Base-by-base conservation (phyloP, 495 filamentous ascomycete species). In the Lasiosphaeris hirsuta region DNA sequence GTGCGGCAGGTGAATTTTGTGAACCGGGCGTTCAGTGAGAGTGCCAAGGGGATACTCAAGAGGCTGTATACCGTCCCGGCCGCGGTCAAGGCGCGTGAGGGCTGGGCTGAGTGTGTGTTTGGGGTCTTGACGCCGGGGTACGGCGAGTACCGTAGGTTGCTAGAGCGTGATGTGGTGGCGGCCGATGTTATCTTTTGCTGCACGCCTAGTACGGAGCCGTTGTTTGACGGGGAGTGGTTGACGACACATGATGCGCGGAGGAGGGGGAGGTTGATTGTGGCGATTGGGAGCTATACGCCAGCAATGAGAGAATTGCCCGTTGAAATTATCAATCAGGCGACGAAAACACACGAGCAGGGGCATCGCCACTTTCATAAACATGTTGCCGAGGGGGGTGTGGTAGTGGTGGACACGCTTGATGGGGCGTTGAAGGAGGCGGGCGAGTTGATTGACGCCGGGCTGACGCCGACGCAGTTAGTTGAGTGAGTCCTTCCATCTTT, bases 231-330 rank as follows among this genome's bases (percentile, higher is more conserved):
- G 7, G 55, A 41, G 18, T 73, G 77, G 47, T 72, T 96, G 23
- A 93, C 87, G 8, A 82, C 71, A 35, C 74, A 80, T 10, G 88
- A 90, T 57, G 90, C 84, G 2, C 73, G 89, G 13, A 81, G 78
- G 52, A 92, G 92, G 63, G 88, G 89, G 2, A 72, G 92, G n/a
- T 74, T 92, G 54, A 82, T 96, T 51, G 78, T 86, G 7, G 89
- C 87, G 0, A 87, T 97, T 49, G 94, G 94, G 37, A 88, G 84
- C 51, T 97, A 96, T 62, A 89, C 86, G 58, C 77, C 84, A 13
- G 76, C 90, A 52, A 97, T 97, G 94, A 74, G 85, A 33, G 94
- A 98, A 71, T 59, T 98, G 30, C 87, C 92, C 13, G 81, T 81
- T 4, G 89, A 88, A 36, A 79, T 96, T 37, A 72, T 98, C 3